phyloP scores from a whole-genome alignment of 2,329 filamentous ascomycete genomes.

The Alternaria sp. region DNA sequence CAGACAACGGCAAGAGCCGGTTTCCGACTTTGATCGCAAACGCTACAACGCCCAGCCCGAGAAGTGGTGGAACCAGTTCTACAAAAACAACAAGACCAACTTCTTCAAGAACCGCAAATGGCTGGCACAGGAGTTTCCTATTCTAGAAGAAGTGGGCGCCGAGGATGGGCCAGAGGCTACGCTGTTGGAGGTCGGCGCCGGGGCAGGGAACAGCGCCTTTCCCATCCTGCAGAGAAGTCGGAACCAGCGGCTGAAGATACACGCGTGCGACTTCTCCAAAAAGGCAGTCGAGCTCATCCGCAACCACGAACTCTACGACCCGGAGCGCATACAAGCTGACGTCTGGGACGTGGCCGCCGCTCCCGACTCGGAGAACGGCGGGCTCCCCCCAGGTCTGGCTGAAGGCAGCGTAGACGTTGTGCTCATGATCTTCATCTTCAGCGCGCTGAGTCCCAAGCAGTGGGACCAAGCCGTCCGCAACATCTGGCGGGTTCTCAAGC shows the following conservation, averaged over 20 bases:
- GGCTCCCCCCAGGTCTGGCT: conserved; percentile 75
- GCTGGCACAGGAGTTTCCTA: conserved; percentile 93
- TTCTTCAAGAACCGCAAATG: conserved; percentile 99
- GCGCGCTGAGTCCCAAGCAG: conserved; percentile 81
- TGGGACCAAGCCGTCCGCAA: conserved; percentile 86
- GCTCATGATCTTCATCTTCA: conserved; percentile 97
- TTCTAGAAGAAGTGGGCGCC: conserved; percentile 77
- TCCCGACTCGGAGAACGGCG: conserved; percentile 55
- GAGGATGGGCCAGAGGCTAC: conserved; percentile 72
- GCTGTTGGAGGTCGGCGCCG: conserved; percentile 90
- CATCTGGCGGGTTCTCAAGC: conserved; percentile 82
- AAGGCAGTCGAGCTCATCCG: conserved; percentile 94
- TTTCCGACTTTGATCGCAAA: conserved; percentile 90
- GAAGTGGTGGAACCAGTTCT: conserved; percentile 98
- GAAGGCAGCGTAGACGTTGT: conserved; percentile 89
- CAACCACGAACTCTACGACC: conserved; percentile 75
- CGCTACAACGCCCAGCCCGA: conserved; percentile 90
- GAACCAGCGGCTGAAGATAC: conserved; percentile 80
- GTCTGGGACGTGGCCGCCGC: conserved; percentile 83
- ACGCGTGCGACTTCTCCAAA: conserved; percentile 96
- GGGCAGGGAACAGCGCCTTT: conserved; percentile 95
- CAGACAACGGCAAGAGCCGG: conserved; percentile 83
- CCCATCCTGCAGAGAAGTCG: conserved; percentile 84
- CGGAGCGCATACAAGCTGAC: conserved; percentile 78
- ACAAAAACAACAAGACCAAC: conserved; percentile 95